Conservation (phyloP, 2,329 filamentous ascomycete species). For the Fusarium continuum region DNA sequence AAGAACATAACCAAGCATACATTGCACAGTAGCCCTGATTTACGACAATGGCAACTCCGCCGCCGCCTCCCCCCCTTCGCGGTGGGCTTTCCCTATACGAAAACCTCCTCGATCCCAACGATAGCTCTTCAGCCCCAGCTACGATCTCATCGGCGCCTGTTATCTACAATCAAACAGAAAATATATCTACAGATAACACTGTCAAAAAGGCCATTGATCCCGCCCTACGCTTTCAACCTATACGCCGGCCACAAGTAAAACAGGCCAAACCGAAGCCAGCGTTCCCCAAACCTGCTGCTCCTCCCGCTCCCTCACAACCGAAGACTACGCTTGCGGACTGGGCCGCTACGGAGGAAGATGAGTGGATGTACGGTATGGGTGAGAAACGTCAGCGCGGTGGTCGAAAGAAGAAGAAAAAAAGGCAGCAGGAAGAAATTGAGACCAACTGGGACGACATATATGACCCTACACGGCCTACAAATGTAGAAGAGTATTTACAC, state of each 20-base stretch:
- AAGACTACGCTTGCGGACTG: slow-evolving; percentile 84
- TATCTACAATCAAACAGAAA: slow-evolving; percentile 69
- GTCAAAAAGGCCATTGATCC: slow-evolving; percentile 69
- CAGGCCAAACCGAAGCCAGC: slow-evolving; percentile 67
- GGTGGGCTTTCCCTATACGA: slow-evolving; percentile 80
- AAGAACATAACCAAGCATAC: background rate
- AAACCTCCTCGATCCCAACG: slow-evolving; percentile 75
- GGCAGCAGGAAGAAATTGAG: slow-evolving; percentile 61
- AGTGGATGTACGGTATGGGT: slow-evolving; percentile 72
- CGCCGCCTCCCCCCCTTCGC: slow-evolving; percentile 50
- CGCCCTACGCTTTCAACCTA: slow-evolving; percentile 86
- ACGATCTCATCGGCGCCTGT: slow-evolving; percentile 83
- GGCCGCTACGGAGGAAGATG: slow-evolving; percentile 79
- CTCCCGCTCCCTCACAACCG: slow-evolving; percentile 51
- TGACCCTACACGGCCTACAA: slow-evolving; percentile 83
- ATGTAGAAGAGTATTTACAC: slow-evolving; percentile 82
- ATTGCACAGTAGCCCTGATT: background rate
- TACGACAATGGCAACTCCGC: slow-evolving; percentile 44
- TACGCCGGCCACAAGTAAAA: slow-evolving; percentile 75
- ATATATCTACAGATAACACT: slow-evolving; percentile 53
- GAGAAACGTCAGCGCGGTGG: slow-evolving; percentile 80
- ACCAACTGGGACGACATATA: slow-evolving; percentile 95
- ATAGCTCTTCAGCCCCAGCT: slow-evolving; percentile 56
- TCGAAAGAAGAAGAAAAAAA: slow-evolving; percentile 78
- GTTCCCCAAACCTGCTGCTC: slow-evolving; percentile 58